Percentiles rank a stretch among this genome's conserved stretches.
phyloP scores from a whole-genome alignment of 1,284 basidiomycete species.

The Ceratobasidium papillatum region DNA sequence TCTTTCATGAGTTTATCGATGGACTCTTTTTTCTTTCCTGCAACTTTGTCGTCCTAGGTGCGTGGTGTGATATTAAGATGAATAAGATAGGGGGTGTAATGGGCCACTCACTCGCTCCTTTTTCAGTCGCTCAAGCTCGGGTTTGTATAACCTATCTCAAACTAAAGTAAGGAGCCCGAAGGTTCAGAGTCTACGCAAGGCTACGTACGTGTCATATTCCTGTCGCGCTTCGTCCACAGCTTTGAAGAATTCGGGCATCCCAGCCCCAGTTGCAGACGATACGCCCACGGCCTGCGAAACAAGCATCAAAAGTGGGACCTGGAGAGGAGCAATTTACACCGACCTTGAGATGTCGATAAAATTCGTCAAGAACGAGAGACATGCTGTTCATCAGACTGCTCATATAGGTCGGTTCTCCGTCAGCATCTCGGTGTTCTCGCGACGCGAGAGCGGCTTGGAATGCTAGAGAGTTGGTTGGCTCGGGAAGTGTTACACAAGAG shows the following conservation, averaged over 20 bases:
- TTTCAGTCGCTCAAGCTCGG: conserved; percentile 80
- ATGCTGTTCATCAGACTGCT: conserved; percentile 99
- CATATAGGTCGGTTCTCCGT: conserved; percentile 97
- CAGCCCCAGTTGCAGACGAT: conserved; percentile 93
- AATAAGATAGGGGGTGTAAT: too few species aligned
- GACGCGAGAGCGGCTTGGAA: conserved; percentile 78
- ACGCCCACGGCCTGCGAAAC: conserved; percentile 86
- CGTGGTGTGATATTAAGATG: too few species aligned
- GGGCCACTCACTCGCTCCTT: conserved; percentile 52
- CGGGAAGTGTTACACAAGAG: too few species aligned
- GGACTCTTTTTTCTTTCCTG: conserved; percentile 78
- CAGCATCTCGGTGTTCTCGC: conserved; percentile 73
- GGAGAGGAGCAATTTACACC: conserved; percentile 41
- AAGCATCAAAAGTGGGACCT: not conserved
- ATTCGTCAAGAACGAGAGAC: conserved; percentile 98
- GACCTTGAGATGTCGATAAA: conserved; percentile 96
- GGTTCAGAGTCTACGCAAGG: conserved; percentile 1
- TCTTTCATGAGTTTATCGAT: conserved; percentile 87
- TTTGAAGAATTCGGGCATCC: conserved; percentile 89
- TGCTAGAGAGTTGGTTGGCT: conserved; percentile 49
- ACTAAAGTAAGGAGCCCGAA: not conserved
- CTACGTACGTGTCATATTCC: conserved; percentile 84
- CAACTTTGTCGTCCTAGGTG: conserved; percentile 70
- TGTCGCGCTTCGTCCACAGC: conserved; percentile 87
- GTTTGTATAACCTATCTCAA: conserved; percentile 80